Base-by-base conservation (phyloP, 768 basidiomycete species). In the Coprinopsis strossmayeri region DNA sequence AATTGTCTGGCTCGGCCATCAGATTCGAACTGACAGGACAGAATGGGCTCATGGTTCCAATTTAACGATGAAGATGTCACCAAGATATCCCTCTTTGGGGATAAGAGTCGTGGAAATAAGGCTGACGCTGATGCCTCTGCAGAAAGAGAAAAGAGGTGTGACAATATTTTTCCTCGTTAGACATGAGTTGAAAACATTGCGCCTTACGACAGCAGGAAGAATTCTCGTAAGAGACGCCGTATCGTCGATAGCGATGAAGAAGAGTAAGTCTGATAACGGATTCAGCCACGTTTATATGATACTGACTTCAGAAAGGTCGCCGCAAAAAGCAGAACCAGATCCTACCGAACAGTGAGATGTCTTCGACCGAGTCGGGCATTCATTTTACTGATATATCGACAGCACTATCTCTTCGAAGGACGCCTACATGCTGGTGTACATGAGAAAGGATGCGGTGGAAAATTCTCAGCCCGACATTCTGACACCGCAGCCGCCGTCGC, bases 391-490 rank as follows among this genome's bases (percentile, higher is more conserved):
- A 35, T 11, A 44, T 26, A 20, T 25, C 48, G 28, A 41, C 47
- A 78, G 75, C 51, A 69, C 72, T 32, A 73, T 87, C 54, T 71
- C 78, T 2, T 92, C 91, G 1, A 87, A 78, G 65, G 91, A 96
- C 57, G 91, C 91, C 4, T 96, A 98, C 65, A 95, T 97, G 92
- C 75, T 97, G 26, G 83, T 98, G 46, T 98, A 97, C 64, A 76
- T 79, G 30, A 78, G 80, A 10, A 73, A 70, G 41, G 51, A 53
- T 17, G 34, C 45, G 24, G 11, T 20, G 17, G 18, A n/a, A 15
- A 35, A 35, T 38, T 26, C 46, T 10, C 11, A 23, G 23, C 49
- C 51, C 44, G 46, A 41, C 30, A 45, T 51, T 51, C 34, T 53
- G 18, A 46, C 63, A 30, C 72, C 73, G 1, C 48, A 55, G 27